Evolutionary conservation across 139 green algal genomes (phyloP).

Genomic region (Spirogloea muscicola): DNA sequence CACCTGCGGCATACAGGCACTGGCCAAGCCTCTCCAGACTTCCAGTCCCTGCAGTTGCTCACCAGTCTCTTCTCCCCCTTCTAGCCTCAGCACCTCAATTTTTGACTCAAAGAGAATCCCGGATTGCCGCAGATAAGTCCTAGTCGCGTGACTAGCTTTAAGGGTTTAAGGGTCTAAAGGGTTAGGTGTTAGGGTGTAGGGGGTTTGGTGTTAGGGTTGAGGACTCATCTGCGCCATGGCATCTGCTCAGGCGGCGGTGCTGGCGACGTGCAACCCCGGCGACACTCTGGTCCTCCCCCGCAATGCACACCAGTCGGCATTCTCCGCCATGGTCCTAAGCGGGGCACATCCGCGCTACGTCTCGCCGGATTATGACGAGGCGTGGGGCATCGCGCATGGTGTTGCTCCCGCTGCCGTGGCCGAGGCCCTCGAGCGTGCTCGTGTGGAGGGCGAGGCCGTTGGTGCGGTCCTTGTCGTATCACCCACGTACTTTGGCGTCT

Average conservation of each 20-base stretch:
- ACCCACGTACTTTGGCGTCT: constrained; percentile 82
- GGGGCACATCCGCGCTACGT: constrained; percentile 43
- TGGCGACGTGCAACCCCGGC: constrained; percentile 60
- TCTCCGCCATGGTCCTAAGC: constrained; percentile 66
- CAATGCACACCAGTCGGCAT: constrained; percentile 79
- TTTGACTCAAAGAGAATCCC: too few relatives aligned
- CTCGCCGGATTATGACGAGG: neutral
- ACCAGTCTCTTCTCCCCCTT: too few relatives aligned
- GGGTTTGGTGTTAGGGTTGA: too few relatives aligned
- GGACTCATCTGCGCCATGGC: too few relatives aligned
- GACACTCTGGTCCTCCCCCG: constrained; percentile 68
- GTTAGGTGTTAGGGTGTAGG: too few relatives aligned
- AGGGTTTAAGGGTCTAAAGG: too few relatives aligned
- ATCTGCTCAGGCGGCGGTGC: constrained; percentile 65
- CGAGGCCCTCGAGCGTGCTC: neutral
- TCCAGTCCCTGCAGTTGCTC: too few relatives aligned
- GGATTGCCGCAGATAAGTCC: too few relatives aligned
- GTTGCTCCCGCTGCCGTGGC: neutral
- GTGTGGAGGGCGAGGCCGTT: constrained; percentile 23
- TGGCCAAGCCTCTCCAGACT: too few relatives aligned
- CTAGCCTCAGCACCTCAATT: too few relatives aligned
- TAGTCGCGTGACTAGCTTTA: too few relatives aligned
- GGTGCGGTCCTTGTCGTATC: constrained; percentile 74
- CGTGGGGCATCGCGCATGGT: constrained; percentile 18
- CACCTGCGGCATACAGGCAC: constrained; percentile 70